A percentile compares a stretch with the other conserved stretches of the same genome.
Evolutionary conservation across 2,329 filamentous ascomycete genomes (phyloP).

Genomic region (Xylariaceae sp.): DNA sequence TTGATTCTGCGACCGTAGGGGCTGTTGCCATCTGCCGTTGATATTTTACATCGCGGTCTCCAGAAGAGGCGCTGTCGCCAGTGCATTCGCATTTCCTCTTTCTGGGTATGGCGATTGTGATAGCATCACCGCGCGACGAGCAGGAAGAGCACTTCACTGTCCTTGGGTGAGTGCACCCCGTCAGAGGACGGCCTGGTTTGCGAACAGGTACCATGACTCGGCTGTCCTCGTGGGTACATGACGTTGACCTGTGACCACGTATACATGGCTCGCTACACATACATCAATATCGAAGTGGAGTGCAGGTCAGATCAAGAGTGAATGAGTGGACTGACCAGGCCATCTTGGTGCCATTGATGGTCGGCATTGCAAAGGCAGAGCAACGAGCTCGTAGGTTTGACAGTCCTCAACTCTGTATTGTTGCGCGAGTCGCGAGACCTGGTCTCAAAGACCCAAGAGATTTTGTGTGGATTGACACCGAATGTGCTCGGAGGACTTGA

Average conservation of each 20-base stretch:
- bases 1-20: neutral
- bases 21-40: neutral
- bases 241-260: neutral
- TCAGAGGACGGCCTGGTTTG: neutral
- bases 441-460: too few species aligned
- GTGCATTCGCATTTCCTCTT: neutral
- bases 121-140: neutral
- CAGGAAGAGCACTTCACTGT: neutral
- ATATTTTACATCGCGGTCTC: neutral
- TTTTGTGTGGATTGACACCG: too few species aligned
- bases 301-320: neutral
- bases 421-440: too few species aligned
- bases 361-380: neutral
- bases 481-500: too few species aligned
- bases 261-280: neutral
- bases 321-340: neutral
- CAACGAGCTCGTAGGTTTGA: too few species aligned
- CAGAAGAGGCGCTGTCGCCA: neutral
- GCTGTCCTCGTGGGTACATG: neutral
- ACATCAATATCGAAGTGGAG: neutral
- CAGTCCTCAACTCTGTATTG: too few species aligned
- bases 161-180: neutral
- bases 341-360: neutral
- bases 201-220: neutral
- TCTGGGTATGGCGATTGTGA: neutral